Percentiles rank a stretch among this genome's conserved stretches.
Evolutionary conservation across 306 rosid species (phyloP).

Genomic region (Gleditsia sinensis): DNA sequence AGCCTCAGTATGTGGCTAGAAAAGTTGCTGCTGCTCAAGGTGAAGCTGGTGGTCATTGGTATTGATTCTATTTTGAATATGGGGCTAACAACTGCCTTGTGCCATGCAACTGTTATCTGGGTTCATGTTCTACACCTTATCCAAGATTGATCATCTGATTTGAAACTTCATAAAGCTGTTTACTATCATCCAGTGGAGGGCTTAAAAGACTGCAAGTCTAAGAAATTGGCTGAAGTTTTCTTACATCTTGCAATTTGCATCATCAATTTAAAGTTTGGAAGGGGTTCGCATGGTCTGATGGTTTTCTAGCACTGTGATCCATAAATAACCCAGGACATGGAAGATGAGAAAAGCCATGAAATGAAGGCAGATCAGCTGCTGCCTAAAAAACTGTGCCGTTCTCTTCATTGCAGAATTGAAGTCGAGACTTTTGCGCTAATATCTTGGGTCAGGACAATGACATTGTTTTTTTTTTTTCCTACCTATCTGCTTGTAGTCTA

Average conservation of each 20-base stretch:
- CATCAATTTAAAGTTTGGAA: constrained; percentile 21
- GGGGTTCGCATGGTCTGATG: constrained; percentile 32
- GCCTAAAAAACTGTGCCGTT: background rate
- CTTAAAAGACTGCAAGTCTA: constrained; percentile 28
- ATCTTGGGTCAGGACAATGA: constrained; percentile 6
- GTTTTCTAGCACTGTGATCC: constrained; percentile 33
- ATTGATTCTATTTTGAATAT: constrained; percentile 46
- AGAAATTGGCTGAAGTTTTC: constrained; percentile 23
- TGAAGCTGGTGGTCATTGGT: constrained; percentile 88
- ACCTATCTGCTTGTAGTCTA: constrained; percentile 5
- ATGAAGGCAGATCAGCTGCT: constrained; percentile 24
- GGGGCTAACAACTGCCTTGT: constrained; percentile 25
- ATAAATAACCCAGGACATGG: constrained; percentile 33
- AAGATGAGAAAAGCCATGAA: constrained; percentile 33
- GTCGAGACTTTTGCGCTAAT: constrained; percentile 15
- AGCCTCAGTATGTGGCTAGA: constrained; percentile 83
- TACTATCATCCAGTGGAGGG: constrained; percentile 20
- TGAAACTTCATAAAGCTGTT: constrained; percentile 26
- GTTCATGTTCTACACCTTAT: constrained; percentile 34
- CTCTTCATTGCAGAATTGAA: constrained; percentile 38
- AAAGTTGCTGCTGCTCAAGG: constrained; percentile 95
- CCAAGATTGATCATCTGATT: constrained; percentile 30
- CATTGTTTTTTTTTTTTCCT: constrained; percentile 17
- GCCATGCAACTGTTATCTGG: constrained; percentile 17
- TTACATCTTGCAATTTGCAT: constrained; percentile 31